Conservation (phyloP, 176 grass and related monocot species). For the Themeda triandra region DNA sequence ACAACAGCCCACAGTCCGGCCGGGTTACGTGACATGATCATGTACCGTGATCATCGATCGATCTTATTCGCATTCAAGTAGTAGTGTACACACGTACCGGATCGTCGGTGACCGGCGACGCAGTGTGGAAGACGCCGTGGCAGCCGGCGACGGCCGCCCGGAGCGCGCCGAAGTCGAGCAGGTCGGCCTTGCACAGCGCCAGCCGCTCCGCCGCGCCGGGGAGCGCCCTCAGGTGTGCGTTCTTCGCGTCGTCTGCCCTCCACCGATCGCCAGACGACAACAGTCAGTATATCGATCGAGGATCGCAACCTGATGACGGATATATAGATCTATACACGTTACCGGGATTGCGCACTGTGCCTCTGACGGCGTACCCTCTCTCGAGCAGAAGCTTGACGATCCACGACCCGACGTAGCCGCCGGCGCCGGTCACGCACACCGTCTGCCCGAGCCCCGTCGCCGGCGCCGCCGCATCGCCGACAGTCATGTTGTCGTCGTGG, state of each 20-base stretch:
- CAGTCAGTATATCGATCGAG: background rate
- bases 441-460: slow-evolving; percentile 31
- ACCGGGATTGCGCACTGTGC: slow-evolving; percentile 66
- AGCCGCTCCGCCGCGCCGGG: slow-evolving; percentile 67
- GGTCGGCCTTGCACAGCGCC: slow-evolving; percentile 57
- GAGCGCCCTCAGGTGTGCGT: slow-evolving; percentile 63
- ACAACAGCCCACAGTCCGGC: too few species aligned
- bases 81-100: slow-evolving; percentile 32
- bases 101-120: slow-evolving; percentile 79
- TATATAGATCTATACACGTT: background rate
- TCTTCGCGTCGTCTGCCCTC: slow-evolving; percentile 62
- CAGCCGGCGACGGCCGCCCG: slow-evolving; percentile 56
- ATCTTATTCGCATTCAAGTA: too few species aligned
- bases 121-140: slow-evolving; percentile 86
- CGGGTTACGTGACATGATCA: too few species aligned
- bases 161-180: slow-evolving; percentile 66
- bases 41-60: too few species aligned
- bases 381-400: slow-evolving; percentile 68
- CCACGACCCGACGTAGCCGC: slow-evolving; percentile 67
- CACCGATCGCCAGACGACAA: background rate
- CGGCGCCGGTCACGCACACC: slow-evolving; percentile 76
- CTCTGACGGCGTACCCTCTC: slow-evolving; percentile 52
- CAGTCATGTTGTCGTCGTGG: background rate
- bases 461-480: background rate
- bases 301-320: background rate